Evolutionary conservation across 2,329 filamentous ascomycete genomes (phyloP).

Genomic region (Colletotrichum higginsianum): DNA sequence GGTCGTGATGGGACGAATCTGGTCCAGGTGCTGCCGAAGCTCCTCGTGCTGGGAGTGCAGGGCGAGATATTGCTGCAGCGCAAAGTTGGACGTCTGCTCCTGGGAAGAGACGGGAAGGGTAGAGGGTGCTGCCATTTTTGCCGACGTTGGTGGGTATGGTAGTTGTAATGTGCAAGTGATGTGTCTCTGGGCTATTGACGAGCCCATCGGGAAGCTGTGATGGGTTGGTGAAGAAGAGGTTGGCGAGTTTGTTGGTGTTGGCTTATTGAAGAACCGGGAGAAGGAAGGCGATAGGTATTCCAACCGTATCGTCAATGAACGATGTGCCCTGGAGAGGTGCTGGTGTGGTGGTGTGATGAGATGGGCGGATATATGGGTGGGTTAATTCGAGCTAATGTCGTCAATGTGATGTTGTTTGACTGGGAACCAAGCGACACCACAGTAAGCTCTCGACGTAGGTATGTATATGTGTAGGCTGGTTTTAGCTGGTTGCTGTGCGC

Average conservation of each 20-base stretch:
- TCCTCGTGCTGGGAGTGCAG: conserved; percentile 69
- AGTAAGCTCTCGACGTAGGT: conserved; percentile 6
- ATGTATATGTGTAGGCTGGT: background rate
- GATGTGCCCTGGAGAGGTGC: conserved; percentile 4
- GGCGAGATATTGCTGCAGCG: conserved; percentile 68
- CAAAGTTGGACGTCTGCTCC: conserved; percentile 60
- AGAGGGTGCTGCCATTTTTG: conserved; percentile 36
- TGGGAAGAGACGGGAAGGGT: conserved; percentile 27
- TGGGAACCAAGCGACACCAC: background rate
- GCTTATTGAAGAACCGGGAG: background rate
- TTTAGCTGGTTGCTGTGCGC: background rate
- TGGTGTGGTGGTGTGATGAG: conserved; percentile 7
- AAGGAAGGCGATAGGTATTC: background rate
- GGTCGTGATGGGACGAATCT: conserved; percentile 60
- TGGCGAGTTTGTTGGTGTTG: background rate
- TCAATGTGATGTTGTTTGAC: conserved; percentile 21
- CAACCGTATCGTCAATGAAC: conserved; percentile 18
- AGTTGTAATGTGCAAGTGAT: conserved; percentile 41
- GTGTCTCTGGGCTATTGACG: conserved; percentile 41
- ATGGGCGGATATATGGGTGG: conserved; percentile 7
- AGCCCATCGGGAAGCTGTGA: conserved; percentile 42
- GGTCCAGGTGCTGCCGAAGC: conserved; percentile 65
- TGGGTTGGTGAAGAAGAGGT: background rate
- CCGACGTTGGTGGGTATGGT: conserved; percentile 29
- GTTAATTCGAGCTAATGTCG: conserved; percentile 27